Evolutionary conservation across 2,329 filamentous ascomycete genomes (phyloP).

Genomic region (Leptographium lundbergii): DNA sequence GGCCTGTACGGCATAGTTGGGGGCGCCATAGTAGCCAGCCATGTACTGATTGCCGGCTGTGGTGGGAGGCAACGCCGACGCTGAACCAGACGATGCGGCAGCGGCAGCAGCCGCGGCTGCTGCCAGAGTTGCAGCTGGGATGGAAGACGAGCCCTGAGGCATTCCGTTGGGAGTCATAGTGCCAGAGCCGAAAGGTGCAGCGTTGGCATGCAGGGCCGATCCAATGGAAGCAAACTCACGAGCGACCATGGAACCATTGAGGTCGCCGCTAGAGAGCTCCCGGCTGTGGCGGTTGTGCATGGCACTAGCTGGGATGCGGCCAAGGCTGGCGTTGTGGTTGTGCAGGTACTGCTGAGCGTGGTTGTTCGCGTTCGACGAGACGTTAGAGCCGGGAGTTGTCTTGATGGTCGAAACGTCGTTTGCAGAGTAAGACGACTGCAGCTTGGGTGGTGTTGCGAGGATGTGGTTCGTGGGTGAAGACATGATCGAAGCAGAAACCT

Average conservation of each 20-base stretch:
- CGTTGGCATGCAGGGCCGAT: slow-evolving; percentile 67
- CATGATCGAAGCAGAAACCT: slow-evolving; percentile 26
- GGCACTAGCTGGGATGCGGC: slow-evolving; percentile 59
- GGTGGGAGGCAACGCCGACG: slow-evolving; percentile 4
- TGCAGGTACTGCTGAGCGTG: slow-evolving; percentile 54
- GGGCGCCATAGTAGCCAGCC: slow-evolving; percentile 18
- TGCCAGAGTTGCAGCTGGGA: slow-evolving; percentile 10
- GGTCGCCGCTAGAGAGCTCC: slow-evolving; percentile 46
- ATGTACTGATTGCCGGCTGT: slow-evolving; percentile 16
- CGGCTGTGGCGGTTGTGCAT: slow-evolving; percentile 58
- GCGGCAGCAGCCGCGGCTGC: slow-evolving; percentile 16
- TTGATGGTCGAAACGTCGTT: slow-evolving; percentile 83
- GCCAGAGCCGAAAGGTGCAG: slow-evolving; percentile 63
- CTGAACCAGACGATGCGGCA: slow-evolving; percentile 11
- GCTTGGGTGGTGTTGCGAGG: slow-evolving; percentile 55
- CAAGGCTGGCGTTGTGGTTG: slow-evolving; percentile 71
- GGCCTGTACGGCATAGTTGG: slow-evolving; percentile 8
- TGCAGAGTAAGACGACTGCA: slow-evolving; percentile 81
- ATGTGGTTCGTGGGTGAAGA: slow-evolving; percentile 35
- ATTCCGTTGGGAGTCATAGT: slow-evolving; percentile 24
- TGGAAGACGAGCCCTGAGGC: slow-evolving; percentile 12
- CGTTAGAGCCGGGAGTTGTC: slow-evolving; percentile 40
- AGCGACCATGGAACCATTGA: slow-evolving; percentile 19
- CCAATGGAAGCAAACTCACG: slow-evolving; percentile 49
- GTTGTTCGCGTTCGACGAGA: slow-evolving; percentile 37